Evolutionary conservation across 306 rosid genomes (phyloP).

Genomic region (Glycine tomentella): DNA sequence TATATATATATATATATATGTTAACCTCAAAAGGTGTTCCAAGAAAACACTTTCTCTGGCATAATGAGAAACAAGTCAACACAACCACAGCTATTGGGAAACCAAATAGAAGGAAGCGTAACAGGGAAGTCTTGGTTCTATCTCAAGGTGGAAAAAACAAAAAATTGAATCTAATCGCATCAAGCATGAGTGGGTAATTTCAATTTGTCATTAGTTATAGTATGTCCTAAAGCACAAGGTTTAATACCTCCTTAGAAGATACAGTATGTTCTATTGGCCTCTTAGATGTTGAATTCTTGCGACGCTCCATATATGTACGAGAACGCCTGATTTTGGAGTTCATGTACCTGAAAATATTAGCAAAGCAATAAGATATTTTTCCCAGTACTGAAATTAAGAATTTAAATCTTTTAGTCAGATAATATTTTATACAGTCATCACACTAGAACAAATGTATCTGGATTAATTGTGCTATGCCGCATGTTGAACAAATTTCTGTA

Average conservation of each 20-base stretch:
- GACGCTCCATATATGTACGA: conserved; percentile 53
- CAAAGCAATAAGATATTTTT: conserved; percentile 3
- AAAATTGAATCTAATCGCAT: neutral
- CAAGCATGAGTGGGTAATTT: neutral
- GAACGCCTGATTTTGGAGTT: conserved; percentile 70
- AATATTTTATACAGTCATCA: conserved; percentile 13
- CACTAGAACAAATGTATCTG: neutral
- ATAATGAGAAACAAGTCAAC: conserved; percentile 19
- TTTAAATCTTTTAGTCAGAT: neutral
- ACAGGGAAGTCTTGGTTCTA: conserved; percentile 22
- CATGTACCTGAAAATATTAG: conserved; percentile 54
- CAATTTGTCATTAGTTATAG: conserved; percentile 7
- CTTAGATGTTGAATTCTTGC: conserved; percentile 49
- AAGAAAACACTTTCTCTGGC: conserved; percentile 30
- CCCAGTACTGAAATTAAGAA: conserved; percentile 1
- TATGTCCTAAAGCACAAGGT: conserved; percentile 33
- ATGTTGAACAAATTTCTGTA: conserved; percentile 58
- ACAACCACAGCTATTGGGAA: neutral
- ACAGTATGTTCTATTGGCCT: conserved; percentile 50
- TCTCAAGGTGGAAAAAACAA: neutral
- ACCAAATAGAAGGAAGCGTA: neutral
- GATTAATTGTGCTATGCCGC: conserved; percentile 1
- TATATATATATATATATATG: too few relatives aligned
- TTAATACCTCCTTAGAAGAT: conserved; percentile 56
- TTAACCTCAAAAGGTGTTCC: conserved; percentile 30